phyloP scores from a whole-genome alignment of 345 rosid species.

The Populus tremula region DNA sequence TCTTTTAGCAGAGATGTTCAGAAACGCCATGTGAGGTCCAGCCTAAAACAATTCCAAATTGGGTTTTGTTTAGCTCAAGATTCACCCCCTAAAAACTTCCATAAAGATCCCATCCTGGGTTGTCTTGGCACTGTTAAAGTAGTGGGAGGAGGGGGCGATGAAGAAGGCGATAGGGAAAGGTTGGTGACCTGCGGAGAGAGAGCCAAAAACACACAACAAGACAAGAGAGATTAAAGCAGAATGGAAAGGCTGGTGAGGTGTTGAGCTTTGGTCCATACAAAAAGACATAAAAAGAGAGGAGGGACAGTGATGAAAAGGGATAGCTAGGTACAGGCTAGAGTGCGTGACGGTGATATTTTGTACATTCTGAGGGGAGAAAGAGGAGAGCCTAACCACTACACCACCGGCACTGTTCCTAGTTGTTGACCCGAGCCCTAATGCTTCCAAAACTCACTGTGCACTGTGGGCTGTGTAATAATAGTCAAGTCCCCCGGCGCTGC shows the following conservation, averaged over 20 bases:
- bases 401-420: conserved; percentile 19
- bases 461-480: conserved; percentile 7
- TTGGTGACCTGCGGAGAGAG: background rate
- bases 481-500: background rate
- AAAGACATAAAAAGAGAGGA: background rate
- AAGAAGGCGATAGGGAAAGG: background rate
- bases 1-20: too few relatives aligned
- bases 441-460: conserved; percentile 24
- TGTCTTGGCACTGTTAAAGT: too few relatives aligned
- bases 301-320: background rate
- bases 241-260: background rate
- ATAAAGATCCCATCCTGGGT: too few relatives aligned
- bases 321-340: background rate
- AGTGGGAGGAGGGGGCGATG: too few relatives aligned
- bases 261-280: conserved; percentile 19
- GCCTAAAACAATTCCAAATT: too few relatives aligned
- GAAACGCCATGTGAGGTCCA: too few relatives aligned
- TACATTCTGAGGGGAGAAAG: background rate
- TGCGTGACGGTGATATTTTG: background rate
- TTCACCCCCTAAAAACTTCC: too few relatives aligned
- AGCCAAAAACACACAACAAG: background rate
- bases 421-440: conserved; percentile 26
- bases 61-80: too few relatives aligned
- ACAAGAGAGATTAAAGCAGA: background rate
- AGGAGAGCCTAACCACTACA: background rate